Evolutionary conservation across 345 rosid genomes (phyloP), one percentile per base, ranked within the genome.

Genomic region (Dimocarpus longan): DNA sequence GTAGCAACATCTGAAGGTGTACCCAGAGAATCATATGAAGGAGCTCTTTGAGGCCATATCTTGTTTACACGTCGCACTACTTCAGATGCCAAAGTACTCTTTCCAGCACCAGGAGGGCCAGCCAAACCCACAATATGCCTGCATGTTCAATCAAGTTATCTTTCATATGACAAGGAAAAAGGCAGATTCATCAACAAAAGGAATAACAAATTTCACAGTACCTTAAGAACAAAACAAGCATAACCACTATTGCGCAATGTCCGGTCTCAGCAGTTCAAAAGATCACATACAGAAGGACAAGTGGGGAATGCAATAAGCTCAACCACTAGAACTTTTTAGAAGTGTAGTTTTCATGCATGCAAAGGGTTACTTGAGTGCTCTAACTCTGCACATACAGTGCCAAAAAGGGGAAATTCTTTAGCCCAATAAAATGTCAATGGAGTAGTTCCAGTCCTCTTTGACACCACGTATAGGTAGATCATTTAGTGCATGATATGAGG

Each of bases 91-190:
- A 96, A 9, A 69, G 97, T 94, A 81, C 91, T 92, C 91, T 96
- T 96, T 75, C 98, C 98, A 50, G 95, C 90, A 82, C 98, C 98
- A 78, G 99, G 99, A 73, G 98, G 94, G 77, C 97, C 98, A 71
- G 97, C 98, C 86, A 94, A 82, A 83, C 95, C 94, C 22, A 96
- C 88, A 80, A 96, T 85, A 78, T 87, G 81, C 91, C 98, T 96
- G 88, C 83, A 82, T 6, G 22, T 73, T 21, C 50, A 56, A 64
- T 50, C 71, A 81, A 66, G 68, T 21, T 76, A 74, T 52, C 50
- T 52, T 42, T 59, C 6, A 12, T 32, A 32, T 32, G 32, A 50
- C n/a, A 26, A 22, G 22, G 8, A 73, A 74, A 68, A 24, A 18
- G 11, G 21, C 26, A 52, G 54, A 40, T 67, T 8, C 10, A 75